Conservation (phyloP, 148 eudicot genomes). For the Vaccinium darrowii region DNA sequence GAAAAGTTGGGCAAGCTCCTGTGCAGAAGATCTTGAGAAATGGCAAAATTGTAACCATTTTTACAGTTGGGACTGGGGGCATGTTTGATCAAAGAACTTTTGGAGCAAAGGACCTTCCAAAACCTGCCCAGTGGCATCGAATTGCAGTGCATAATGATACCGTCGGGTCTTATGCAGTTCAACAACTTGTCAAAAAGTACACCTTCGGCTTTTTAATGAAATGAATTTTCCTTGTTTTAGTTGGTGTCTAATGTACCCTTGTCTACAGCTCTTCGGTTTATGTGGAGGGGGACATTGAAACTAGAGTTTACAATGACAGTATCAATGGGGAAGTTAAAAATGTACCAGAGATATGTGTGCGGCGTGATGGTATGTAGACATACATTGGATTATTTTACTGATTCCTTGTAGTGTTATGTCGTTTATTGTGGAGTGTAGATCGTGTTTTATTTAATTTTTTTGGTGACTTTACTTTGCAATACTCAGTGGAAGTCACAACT, state of each 20-base stretch:
- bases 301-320: constrained; percentile 84
- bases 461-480: background rate
- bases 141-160: constrained; percentile 80
- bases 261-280: constrained; percentile 85
- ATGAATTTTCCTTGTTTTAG: background rate
- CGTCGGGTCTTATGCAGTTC: constrained; percentile 83
- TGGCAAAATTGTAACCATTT: constrained; percentile 82
- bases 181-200: constrained; percentile 80
- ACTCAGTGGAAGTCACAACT: background rate
- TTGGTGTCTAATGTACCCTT: constrained; percentile 19
- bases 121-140: constrained; percentile 94
- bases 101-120: constrained; percentile 51
- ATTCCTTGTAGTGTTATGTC: background rate
- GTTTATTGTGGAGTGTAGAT: background rate
- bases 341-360: constrained; percentile 86
- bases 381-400: background rate
- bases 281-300: constrained; percentile 93
- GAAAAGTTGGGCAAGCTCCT: constrained; percentile 89
- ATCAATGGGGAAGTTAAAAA: constrained; percentile 73
- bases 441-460: background rate
- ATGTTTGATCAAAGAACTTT: constrained; percentile 80
- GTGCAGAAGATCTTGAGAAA: constrained; percentile 91
- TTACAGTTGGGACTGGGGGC: constrained; percentile 96
- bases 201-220: background rate
- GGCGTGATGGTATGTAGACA: constrained; percentile 66